Conservation (phyloP, 257 asterid species). For the Oldenlandia corymbosa region DNA sequence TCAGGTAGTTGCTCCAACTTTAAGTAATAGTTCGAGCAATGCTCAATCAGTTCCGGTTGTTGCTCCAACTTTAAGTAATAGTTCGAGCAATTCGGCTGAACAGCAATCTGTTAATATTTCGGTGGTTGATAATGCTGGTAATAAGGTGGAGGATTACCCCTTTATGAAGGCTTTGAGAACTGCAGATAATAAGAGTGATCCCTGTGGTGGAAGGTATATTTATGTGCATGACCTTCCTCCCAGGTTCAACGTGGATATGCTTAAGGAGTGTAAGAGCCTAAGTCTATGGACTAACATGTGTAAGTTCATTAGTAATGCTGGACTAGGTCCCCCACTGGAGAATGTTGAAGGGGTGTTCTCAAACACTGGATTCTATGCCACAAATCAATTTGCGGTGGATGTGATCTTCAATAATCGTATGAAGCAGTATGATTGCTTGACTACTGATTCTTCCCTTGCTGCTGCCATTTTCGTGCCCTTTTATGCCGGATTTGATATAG, state of each 20-base stretch:
- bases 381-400: conserved; percentile 48
- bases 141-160: conserved; percentile 34
- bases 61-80: not conserved
- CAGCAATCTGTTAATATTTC: not conserved
- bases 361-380: conserved; percentile 40
- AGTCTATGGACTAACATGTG: conserved; percentile 50
- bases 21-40: conserved; percentile 1
- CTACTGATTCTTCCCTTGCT: conserved; percentile 42
- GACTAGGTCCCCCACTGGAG: conserved; percentile 47
- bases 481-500: conserved; percentile 78
- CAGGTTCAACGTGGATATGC: conserved; percentile 42
- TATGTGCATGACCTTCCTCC: conserved; percentile 44
- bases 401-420: conserved; percentile 39
- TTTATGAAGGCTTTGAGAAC: conserved; percentile 68
- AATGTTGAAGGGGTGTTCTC: conserved; percentile 37
- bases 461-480: conserved; percentile 53
- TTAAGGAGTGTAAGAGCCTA: conserved; percentile 38
- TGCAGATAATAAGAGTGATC: conserved; percentile 67
- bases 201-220: conserved; percentile 52
- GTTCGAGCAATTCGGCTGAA: conserved; percentile 2
- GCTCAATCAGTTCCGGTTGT: conserved; percentile 2
- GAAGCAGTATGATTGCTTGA: conserved; percentile 43
- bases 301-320: conserved; percentile 30
- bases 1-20: too few relatives aligned
- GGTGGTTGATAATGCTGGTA: conserved; percentile 4